phyloP scores from a whole-genome alignment of 345 rosid genomes.

The Citrus sp. region DNA sequence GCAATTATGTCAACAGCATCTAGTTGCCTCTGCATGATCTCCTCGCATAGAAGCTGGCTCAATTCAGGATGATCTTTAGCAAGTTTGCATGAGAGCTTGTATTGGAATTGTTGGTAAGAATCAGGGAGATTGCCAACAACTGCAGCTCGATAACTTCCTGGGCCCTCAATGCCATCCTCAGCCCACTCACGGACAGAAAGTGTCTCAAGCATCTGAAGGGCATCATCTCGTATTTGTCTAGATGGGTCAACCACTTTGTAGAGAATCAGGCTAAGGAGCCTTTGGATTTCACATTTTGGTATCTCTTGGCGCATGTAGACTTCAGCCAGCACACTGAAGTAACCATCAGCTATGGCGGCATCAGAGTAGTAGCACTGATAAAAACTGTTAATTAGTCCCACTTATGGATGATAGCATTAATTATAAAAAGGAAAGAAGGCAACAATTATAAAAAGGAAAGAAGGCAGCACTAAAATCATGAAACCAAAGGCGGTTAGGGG shows the following conservation, averaged over 20 bases:
- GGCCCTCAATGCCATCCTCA: slow-evolving; percentile 85
- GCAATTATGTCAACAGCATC: slow-evolving; percentile 99
- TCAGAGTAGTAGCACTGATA: slow-evolving; percentile 93
- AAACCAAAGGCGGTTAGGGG: slow-evolving; percentile 1
- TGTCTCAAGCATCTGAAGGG: slow-evolving; percentile 99
- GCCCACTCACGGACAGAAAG: slow-evolving; percentile 99
- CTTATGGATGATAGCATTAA: background rate
- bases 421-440: background rate
- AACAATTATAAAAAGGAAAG: background rate
- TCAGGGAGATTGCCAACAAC: slow-evolving; percentile 98
- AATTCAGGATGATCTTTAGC: slow-evolving; percentile 97
- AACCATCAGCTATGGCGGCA: slow-evolving; percentile 93
- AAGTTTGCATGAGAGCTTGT: slow-evolving; percentile 92
- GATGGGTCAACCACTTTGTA: slow-evolving; percentile 98
- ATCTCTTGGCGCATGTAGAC: slow-evolving; percentile 99
- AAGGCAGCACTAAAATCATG: background rate
- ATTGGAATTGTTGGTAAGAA: slow-evolving; percentile 98
- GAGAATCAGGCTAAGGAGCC: slow-evolving; percentile 91
- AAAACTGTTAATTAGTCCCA: slow-evolving; percentile 21
- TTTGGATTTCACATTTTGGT: slow-evolving; percentile 94
- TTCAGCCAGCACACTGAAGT: slow-evolving; percentile 97
- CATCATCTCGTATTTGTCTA: slow-evolving; percentile 98
- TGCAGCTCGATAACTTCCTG: slow-evolving; percentile 95
- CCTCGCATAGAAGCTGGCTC: slow-evolving; percentile 97
- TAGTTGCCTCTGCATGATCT: slow-evolving; percentile 98